A percentile compares a stretch with the other conserved stretches of the same genome.
These are phyloP conservation scores for Sclerotinia subarctica DNA, from an alignment of 2,329 filamentous ascomycete genomes.

Conservation along the genomic window DNA sequence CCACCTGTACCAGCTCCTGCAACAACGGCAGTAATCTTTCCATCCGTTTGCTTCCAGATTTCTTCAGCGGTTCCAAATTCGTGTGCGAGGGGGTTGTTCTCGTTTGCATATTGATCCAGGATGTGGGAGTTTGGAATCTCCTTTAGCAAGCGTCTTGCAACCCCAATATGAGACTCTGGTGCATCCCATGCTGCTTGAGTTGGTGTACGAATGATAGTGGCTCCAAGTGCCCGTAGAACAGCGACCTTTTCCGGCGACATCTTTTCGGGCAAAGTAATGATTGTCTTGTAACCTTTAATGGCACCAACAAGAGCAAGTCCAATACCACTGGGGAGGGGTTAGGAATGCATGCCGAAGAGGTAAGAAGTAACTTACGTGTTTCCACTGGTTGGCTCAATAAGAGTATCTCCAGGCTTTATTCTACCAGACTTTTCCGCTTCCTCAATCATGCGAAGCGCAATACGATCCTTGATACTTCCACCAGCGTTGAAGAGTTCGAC, in stretches of 20 bases:
- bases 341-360: background rate
- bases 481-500: conserved; percentile 92
- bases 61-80: conserved; percentile 94
- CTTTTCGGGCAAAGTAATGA: conserved; percentile 98
- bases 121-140: conserved; percentile 97
- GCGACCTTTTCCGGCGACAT: conserved; percentile 99
- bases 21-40: conserved; percentile 77
- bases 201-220: conserved; percentile 95
- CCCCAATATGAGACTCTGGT: conserved; percentile 95
- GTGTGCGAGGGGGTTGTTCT: conserved; percentile 88
- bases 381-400: conserved; percentile 97
- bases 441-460: conserved; percentile 96
- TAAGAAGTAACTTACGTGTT: conserved; percentile 62
- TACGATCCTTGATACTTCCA: conserved; percentile 90
- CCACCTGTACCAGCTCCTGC: conserved; percentile 94
- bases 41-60: conserved; percentile 87
- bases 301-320: conserved; percentile 90
- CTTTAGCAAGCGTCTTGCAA: conserved; percentile 84
- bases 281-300: conserved; percentile 96
- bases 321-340: conserved; percentile 60
- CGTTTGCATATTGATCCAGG: conserved; percentile 91
- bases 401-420: conserved; percentile 93
- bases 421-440: conserved; percentile 86
- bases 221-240: conserved; percentile 87
- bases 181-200: conserved; percentile 93